Evolutionary conservation across 352 stramenopile species (phyloP), one percentile per base, ranked within the genome.

Genomic region (Pythium rishiriense): DNA sequence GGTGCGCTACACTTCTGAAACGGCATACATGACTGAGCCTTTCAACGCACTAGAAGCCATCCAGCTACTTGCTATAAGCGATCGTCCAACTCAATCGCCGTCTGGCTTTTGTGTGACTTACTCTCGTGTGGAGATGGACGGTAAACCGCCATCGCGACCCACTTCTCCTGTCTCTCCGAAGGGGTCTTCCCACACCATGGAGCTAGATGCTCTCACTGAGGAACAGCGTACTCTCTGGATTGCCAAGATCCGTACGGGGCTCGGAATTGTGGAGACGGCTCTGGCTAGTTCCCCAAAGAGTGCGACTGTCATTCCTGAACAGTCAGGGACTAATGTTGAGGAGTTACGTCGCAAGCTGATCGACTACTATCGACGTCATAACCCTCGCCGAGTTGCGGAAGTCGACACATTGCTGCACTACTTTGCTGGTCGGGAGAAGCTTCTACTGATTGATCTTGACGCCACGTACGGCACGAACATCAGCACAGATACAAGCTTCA

Each of bases 331-430:
- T 43, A 52, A 46, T 17, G 8, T 43, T 12, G 45, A 46, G 25
- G 51, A 17, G 12, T 25, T 90, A 22, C 68, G 72, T 0, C 50
- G 60, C 19, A 84, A 85, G 39, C 56, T 98, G 22, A 58, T 97
- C 9, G 83, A 78, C 45, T 98, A 96, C 57, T 98, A 98, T 62
- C 74, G 92, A 62, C 89, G 86, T 37, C 84, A 98, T 54, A 96
- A 97, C 67, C 88, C 92, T 0, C 81, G 90, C 54, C 96, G 97
- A 39, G 68, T 97, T 1, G 72, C 72, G 1, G 88, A 98, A 42
- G 83, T 98, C 7, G 85, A 91, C 22, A 70, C 81, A 8, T 47
- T 93, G 25, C 58, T 91, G 3, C 60, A 75, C 7, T 88, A 86
- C 49, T 93, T 93, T 64, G 46, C 63, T 0, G 84, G 81, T 9